A percentile compares a stretch with the other conserved stretches of the same genome.
Evolutionary conservation across 768 basidiomycete species (phyloP).

Genomic region (Kwoniella heveanensis): DNA sequence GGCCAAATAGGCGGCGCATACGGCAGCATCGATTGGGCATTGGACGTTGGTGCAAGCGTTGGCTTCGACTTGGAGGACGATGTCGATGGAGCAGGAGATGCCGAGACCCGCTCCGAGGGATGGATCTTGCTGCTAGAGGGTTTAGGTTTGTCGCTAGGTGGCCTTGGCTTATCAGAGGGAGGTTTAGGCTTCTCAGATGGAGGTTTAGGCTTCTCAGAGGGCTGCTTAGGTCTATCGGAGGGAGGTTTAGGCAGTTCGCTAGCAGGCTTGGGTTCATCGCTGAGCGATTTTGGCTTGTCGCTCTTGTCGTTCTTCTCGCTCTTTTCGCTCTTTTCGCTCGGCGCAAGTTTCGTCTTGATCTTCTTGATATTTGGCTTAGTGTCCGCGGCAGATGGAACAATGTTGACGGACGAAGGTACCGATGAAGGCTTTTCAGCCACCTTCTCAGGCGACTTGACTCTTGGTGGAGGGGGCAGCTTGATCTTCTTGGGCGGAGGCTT

Average conservation of each 20-base stretch:
- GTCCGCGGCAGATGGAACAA: background rate
- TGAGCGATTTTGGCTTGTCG: background rate
- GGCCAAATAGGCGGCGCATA: conserved; percentile 3
- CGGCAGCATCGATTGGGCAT: background rate
- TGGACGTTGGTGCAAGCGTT: background rate
- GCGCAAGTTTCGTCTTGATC: conserved; percentile 13
- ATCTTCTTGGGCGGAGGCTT: conserved; percentile 65
- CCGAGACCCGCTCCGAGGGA: background rate
- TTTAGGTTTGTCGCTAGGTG: background rate
- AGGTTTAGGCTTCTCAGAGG: too few relatives aligned
- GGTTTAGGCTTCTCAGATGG: background rate
- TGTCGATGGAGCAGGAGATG: conserved; percentile 5
- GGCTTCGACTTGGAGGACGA: background rate
- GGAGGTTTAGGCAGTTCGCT: background rate
- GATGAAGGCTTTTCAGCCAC: conserved; percentile 56
- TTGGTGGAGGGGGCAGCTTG: conserved; percentile 52
- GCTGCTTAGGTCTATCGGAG: too few relatives aligned
- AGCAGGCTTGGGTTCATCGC: background rate
- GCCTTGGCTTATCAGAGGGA: background rate
- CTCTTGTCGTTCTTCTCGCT: background rate
- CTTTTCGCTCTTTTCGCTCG: too few relatives aligned
- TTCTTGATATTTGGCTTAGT: conserved; percentile 15
- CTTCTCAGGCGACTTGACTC: conserved; percentile 61
- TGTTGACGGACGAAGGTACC: conserved; percentile 46
- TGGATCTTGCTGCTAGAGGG: background rate